Evolutionary conservation across 2,329 filamentous ascomycete genomes (phyloP).

Genomic region (Cordyceps cicadae): DNA sequence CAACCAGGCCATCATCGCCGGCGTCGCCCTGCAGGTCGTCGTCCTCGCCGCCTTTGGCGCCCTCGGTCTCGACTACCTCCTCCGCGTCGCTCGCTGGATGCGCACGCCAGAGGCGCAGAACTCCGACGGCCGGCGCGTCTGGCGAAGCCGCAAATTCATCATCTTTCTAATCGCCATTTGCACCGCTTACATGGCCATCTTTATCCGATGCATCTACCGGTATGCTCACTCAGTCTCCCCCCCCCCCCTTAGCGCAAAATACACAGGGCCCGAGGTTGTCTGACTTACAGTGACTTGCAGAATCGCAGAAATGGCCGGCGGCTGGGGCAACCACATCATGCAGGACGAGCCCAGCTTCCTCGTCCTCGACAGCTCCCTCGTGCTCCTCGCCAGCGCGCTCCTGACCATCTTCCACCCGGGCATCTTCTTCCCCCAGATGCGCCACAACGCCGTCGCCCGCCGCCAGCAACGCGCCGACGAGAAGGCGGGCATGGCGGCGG

Average conservation of each 20-base stretch:
- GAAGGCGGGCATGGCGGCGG: not conserved
- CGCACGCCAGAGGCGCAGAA: conserved; percentile 22
- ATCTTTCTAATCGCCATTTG: conserved; percentile 36
- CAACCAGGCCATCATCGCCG: conserved; percentile 46
- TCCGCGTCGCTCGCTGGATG: conserved; percentile 34
- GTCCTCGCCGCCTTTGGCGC: conserved; percentile 40
- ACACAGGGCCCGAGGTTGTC: no score
- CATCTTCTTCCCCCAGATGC: conserved; percentile 47
- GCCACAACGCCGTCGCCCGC: conserved; percentile 6
- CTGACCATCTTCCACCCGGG: conserved; percentile 48
- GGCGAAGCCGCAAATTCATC: conserved; percentile 35
- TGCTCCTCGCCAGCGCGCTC: conserved; percentile 40
- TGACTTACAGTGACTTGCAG: conserved; percentile 24
- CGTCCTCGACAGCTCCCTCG: conserved; percentile 45
- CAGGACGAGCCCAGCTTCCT: conserved; percentile 53
- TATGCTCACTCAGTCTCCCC: conserved; percentile 16
- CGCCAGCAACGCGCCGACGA: conserved; percentile 4
- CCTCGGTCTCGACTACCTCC: conserved; percentile 36
- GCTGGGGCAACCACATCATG: conserved; percentile 57
- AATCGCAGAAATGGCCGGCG: conserved; percentile 55
- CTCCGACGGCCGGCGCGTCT: conserved; percentile 28
- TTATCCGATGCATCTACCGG: conserved; percentile 49
- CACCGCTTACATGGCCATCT: conserved; percentile 36
- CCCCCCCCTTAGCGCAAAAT: not conserved
- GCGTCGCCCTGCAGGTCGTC: conserved; percentile 45